Evolutionary conservation across 768 basidiomycete genomes (phyloP).

Genomic region (Amanita rimosa): DNA sequence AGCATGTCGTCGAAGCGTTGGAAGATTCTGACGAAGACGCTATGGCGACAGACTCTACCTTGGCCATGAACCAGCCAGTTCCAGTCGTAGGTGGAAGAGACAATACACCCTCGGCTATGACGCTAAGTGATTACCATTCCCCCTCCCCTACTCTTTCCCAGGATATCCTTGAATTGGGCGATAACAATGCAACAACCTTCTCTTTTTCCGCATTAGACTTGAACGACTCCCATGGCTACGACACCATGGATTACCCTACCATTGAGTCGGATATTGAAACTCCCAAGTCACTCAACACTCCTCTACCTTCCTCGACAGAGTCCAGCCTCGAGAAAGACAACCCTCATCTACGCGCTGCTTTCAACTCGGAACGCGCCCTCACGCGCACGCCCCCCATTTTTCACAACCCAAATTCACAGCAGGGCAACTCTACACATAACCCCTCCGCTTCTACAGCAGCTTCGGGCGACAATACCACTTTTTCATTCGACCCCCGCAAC

Average conservation of each 20-base stretch:
- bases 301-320: background rate
- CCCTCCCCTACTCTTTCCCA: background rate
- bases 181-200: background rate
- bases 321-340: background rate
- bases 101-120: background rate
- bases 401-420: background rate
- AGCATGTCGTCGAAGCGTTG: background rate
- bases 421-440: background rate
- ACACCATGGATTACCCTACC: background rate
- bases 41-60: background rate
- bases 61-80: background rate
- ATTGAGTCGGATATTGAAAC: conserved; percentile 3
- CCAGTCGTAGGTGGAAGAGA: background rate
- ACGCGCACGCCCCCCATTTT: conserved; percentile 1
- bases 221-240: background rate
- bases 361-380: conserved; percentile 1
- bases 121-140: conserved; percentile 6
- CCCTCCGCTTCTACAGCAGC: background rate
- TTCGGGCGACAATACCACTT: conserved; percentile 11
- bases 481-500: conserved; percentile 32
- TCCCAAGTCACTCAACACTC: conserved; percentile 1
- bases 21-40: background rate
- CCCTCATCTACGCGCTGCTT: background rate
- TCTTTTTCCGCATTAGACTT: conserved; percentile 2
- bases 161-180: background rate